Conservation (phyloP, 495 filamentous ascomycete species). For the Lineolata rhizophorae region DNA sequence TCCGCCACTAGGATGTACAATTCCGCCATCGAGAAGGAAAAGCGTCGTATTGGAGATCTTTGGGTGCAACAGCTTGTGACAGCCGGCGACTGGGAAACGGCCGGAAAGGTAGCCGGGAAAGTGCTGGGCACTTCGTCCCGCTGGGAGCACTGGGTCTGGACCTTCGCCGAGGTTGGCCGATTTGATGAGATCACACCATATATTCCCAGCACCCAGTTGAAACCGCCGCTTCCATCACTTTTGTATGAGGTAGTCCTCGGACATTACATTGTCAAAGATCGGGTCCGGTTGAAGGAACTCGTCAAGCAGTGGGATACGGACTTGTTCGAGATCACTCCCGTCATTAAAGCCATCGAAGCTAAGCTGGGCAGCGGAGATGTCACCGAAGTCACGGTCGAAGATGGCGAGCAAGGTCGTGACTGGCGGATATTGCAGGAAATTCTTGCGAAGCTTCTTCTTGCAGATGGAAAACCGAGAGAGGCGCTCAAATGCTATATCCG, state of each 20-base stretch:
- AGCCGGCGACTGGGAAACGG: slow-evolving; percentile 47
- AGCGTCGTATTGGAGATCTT: slow-evolving; percentile 72
- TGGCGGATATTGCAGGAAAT: slow-evolving; percentile 70
- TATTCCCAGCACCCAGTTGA: slow-evolving; percentile 51
- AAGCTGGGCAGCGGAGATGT: slow-evolving; percentile 48
- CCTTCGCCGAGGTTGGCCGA: slow-evolving; percentile 62
- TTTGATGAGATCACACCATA: slow-evolving; percentile 74
- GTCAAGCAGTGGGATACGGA: slow-evolving; percentile 69
- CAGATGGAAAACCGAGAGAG: slow-evolving; percentile 54
- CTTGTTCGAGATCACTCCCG: slow-evolving; percentile 49
- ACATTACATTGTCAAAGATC: slow-evolving; percentile 59
- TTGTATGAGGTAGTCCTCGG: slow-evolving; percentile 73
- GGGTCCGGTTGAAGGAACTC: slow-evolving; percentile 47
- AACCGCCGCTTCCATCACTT: slow-evolving; percentile 56
- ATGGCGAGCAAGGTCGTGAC: slow-evolving; percentile 41
- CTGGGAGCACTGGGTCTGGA: slow-evolving; percentile 92
- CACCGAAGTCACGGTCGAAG: slow-evolving; percentile 43
- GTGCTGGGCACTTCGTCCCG: slow-evolving; percentile 54
- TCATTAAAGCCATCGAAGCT: slow-evolving; percentile 49
- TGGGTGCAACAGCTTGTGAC: slow-evolving; percentile 75
- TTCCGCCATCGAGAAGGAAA: slow-evolving; percentile 66
- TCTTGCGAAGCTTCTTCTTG: slow-evolving; percentile 64
- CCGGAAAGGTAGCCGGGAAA: slow-evolving; percentile 56
- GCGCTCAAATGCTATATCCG: slow-evolving; percentile 75
- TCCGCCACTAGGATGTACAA: slow-evolving; percentile 23